phyloP scores from a whole-genome alignment of 192 early-diverging fungal genomes.

The Chytriomyces sp. region DNA sequence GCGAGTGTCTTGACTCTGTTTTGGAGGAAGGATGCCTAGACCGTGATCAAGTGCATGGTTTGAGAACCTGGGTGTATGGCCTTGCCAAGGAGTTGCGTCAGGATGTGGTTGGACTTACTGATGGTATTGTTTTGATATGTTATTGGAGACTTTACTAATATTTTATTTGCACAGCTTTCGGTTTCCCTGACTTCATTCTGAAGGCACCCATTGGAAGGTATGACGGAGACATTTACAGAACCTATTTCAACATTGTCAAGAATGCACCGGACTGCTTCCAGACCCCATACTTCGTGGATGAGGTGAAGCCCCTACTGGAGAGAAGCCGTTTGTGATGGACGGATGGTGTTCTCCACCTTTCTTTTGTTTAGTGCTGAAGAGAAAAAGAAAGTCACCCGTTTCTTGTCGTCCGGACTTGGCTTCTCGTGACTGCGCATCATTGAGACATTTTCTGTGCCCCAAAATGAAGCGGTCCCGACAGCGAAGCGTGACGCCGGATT shows the following conservation, averaged over 20 bases:
- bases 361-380: no score
- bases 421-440: no score
- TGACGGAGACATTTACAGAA: conserved; percentile 78
- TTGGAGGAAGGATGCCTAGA: conserved; percentile 8
- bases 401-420: no score
- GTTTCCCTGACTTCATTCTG: conserved; percentile 84
- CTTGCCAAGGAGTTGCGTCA: conserved; percentile 73
- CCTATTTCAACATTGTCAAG: conserved; percentile 86
- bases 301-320: conserved; percentile 76
- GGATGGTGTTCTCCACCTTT: no score
- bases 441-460: no score
- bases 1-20: neutral
- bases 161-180: conserved; percentile 57
- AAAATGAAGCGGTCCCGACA: no score
- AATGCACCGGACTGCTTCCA: conserved; percentile 70
- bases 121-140: conserved; percentile 42
- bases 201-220: conserved; percentile 85
- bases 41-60: conserved; percentile 61
- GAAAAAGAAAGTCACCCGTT: no score
- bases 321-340: neutral
- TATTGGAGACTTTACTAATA: neutral
- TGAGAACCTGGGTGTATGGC: conserved; percentile 65
- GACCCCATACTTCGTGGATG: conserved; percentile 76
- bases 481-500: no score
- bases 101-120: conserved; percentile 81